phyloP scores from a whole-genome alignment of 331 rosid species.

The Malus hybrid region DNA sequence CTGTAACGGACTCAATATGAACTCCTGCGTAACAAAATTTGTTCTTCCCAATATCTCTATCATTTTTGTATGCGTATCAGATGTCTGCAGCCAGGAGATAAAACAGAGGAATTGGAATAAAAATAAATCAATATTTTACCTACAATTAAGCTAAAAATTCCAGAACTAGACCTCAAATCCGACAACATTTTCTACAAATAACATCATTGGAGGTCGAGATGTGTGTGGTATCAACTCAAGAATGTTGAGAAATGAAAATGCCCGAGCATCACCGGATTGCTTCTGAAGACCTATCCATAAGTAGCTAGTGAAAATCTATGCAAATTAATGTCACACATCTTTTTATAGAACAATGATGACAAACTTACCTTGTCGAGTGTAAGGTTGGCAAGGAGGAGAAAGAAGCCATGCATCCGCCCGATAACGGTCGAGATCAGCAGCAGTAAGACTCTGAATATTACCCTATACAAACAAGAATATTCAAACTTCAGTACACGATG shows the following conservation, averaged over 20 bases:
- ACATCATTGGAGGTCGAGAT: conserved; percentile 57
- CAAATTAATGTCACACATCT: conserved; percentile 7
- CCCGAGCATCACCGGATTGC: conserved; percentile 88
- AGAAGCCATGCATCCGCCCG: conserved; percentile 90
- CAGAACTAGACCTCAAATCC: conserved; percentile 78
- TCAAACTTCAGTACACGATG: neutral
- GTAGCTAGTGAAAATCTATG: conserved; percentile 17
- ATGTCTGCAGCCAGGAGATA: conserved; percentile 49
- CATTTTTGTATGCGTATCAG: conserved; percentile 76
- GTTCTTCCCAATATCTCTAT: conserved; percentile 59
- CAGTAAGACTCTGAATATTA: conserved; percentile 77
- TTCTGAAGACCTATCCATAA: conserved; percentile 74
- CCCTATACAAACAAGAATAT: conserved; percentile 46
- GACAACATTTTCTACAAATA: conserved; percentile 90
- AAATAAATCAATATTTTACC: neutral
- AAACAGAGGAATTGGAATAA: neutral
- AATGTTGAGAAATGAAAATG: conserved; percentile 88
- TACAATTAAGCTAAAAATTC: neutral
- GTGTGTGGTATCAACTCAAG: conserved; percentile 69
- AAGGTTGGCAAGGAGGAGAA: conserved; percentile 99
- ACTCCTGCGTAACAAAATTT: conserved; percentile 64
- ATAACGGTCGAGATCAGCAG: conserved; percentile 67
- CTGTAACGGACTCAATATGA: conserved; percentile 86
- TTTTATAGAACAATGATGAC: neutral
- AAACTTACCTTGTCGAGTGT: conserved; percentile 82